A percentile compares a stretch with the other conserved stretches of the same genome.
Evolutionary conservation across 169 alveolate species (phyloP).

Genomic region (Cyclospora cayetanensis): DNA sequence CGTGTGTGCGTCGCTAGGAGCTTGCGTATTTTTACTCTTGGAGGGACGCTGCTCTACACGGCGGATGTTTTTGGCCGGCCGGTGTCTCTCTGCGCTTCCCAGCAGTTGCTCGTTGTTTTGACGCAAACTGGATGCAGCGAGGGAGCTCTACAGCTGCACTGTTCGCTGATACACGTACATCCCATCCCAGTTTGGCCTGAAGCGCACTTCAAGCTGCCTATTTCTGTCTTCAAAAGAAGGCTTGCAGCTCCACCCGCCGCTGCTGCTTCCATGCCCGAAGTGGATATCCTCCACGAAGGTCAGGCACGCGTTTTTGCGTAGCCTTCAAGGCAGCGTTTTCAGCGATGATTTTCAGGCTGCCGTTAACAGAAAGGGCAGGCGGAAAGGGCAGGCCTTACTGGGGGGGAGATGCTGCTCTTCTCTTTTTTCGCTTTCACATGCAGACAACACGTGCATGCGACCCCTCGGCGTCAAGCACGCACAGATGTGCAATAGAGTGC

Average conservation of each 20-base stretch:
- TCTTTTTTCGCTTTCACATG: no score
- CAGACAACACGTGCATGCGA: background rate
- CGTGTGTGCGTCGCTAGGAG: background rate
- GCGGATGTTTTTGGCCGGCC: conserved; percentile 53
- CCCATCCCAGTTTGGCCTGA: conserved; percentile 5
- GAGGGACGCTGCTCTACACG: conserved; percentile 50
- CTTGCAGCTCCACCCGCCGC: conserved; percentile 58
- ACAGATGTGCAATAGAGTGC: no score
- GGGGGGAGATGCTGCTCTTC: no score
- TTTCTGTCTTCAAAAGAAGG: conserved; percentile 34
- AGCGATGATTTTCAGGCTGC: no score
- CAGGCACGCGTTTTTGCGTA: no score
- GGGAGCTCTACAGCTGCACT: conserved; percentile 43
- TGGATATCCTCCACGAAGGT: conserved; percentile 53
- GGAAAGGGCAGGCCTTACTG: no score
- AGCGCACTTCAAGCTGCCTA: background rate
- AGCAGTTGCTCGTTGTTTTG: conserved; percentile 27
- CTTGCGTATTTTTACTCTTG: conserved; percentile 27
- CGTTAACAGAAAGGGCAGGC: no score
- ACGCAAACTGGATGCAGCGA: conserved; percentile 47
- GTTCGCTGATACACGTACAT: conserved; percentile 29
- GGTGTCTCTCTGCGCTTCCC: conserved; percentile 37
- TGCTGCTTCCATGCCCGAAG: conserved; percentile 26
- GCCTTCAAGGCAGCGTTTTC: no score
- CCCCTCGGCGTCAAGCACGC: no score